Percentiles rank a stretch among this genome's conserved stretches.
These are phyloP conservation scores for Colletotrichum noveboracense DNA, from an alignment of 2,329 filamentous ascomycete genomes.

Conservation along the genomic window DNA sequence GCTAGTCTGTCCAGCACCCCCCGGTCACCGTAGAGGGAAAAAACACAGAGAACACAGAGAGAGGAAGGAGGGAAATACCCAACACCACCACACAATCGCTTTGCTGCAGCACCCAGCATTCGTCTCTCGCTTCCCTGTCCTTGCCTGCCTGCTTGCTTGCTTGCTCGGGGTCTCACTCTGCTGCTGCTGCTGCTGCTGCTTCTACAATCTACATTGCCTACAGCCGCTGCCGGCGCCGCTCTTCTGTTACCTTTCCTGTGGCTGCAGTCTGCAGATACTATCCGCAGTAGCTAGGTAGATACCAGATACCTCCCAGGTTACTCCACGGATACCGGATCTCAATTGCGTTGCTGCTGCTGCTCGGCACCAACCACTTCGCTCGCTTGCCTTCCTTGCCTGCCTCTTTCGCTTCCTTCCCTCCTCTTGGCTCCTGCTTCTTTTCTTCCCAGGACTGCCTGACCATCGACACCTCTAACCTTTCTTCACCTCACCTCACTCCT, in stretches of 20 bases:
- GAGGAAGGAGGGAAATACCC: neutral
- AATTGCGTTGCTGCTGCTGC: neutral
- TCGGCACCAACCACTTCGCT: slow-evolving; percentile 8
- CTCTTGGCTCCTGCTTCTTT: slow-evolving; percentile 10
- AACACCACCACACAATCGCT: slow-evolving; percentile 9
- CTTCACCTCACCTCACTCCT: neutral
- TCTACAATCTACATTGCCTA: neutral
- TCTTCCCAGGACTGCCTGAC: slow-evolving; percentile 9
- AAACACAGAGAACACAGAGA: neutral
- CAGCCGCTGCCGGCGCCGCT: neutral
- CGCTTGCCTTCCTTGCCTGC: neutral
- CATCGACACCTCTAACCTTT: neutral
- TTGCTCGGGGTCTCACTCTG: neutral
- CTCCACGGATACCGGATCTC: neutral
- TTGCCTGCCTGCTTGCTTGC: neutral
- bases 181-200: neutral
- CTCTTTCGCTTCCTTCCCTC: slow-evolving; percentile 12
- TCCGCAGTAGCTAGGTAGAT: neutral
- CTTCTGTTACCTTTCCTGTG: neutral
- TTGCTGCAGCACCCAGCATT: neutral
- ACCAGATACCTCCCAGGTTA: neutral
- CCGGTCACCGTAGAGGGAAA: neutral
- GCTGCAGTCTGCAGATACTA: slow-evolving; percentile 10
- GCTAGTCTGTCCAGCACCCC: slow-evolving; percentile 2
- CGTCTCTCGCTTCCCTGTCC: slow-evolving; percentile 9